A percentile compares a stretch with the other conserved stretches of the same genome.
phyloP scores from a whole-genome alignment of 352 stramenopile species.

The Pelagophyceae sp. region DNA sequence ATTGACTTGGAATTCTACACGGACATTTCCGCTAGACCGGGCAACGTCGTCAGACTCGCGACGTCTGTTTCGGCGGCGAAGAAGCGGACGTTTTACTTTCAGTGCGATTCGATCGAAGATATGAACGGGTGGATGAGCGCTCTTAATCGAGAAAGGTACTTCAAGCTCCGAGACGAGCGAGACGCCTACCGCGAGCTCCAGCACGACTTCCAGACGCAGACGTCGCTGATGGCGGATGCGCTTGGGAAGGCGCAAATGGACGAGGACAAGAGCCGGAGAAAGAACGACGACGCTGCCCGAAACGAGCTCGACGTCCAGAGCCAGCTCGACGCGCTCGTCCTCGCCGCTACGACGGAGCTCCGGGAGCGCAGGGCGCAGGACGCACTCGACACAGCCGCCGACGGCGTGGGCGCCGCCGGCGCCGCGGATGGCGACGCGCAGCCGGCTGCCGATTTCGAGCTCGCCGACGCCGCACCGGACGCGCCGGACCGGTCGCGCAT shows the following conservation, averaged over 20 bases:
- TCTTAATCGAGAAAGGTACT: slow-evolving; percentile 32
- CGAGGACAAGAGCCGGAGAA: slow-evolving; percentile 24
- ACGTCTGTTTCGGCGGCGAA: background rate
- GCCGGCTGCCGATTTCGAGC: too few relatives aligned
- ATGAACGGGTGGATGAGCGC: slow-evolving; percentile 31
- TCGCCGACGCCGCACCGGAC: background rate
- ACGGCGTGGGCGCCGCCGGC: background rate
- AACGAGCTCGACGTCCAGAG: slow-evolving; percentile 21
- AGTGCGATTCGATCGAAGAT: slow-evolving; percentile 21
- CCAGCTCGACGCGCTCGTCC: slow-evolving; percentile 6
- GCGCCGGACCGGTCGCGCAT: background rate
- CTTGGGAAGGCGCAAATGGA: slow-evolving; percentile 5
- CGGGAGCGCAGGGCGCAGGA: background rate
- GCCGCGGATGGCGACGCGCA: too few relatives aligned
- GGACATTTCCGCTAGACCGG: background rate
- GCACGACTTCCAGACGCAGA: slow-evolving; percentile 16
- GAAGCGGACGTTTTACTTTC: slow-evolving; percentile 32
- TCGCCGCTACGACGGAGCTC: background rate
- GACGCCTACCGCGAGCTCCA: slow-evolving; percentile 38
- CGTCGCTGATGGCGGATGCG: background rate
- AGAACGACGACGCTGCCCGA: slow-evolving; percentile 14
- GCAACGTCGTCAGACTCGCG: slow-evolving; percentile 3
- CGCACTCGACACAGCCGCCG: too few relatives aligned
- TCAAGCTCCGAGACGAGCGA: slow-evolving; percentile 32
- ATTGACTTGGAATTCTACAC: slow-evolving; percentile 40